A percentile compares a stretch with the other conserved stretches of the same genome.
Evolutionary conservation across 75 land plant species (phyloP).

Genomic region (Larix kaempferi): DNA sequence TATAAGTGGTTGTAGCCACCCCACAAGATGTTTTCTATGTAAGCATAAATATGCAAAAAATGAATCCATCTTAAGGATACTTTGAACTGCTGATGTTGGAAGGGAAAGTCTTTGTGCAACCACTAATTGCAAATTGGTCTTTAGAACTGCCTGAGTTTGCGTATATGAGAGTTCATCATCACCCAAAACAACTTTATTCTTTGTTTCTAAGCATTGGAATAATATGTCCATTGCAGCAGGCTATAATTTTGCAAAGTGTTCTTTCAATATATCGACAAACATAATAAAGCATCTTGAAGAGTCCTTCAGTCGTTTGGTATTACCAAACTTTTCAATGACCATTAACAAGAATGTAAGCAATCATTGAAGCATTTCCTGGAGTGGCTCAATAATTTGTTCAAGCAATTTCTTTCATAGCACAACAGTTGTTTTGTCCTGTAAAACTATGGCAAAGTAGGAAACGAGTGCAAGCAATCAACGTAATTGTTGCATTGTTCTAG

Average conservation of each 20-base stretch:
- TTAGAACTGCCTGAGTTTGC: constrained; percentile 65
- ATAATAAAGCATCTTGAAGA: constrained; percentile 71
- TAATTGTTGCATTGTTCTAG: constrained; percentile 49
- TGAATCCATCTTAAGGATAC: constrained; percentile 49
- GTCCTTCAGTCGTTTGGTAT: constrained; percentile 65
- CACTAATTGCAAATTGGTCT: constrained; percentile 73
- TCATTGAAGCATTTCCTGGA: constrained; percentile 59
- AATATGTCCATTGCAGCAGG: constrained; percentile 24
- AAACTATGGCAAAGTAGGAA: constrained; percentile 79
- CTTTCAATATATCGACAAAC: constrained; percentile 66
- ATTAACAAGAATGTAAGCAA: constrained; percentile 62
- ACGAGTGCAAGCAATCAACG: constrained; percentile 65
- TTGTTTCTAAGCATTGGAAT: constrained; percentile 25
- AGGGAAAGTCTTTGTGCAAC: constrained; percentile 63
- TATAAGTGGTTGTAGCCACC: too few relatives aligned
- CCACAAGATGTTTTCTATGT: constrained; percentile 80
- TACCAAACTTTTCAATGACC: constrained; percentile 60
- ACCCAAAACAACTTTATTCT: neutral
- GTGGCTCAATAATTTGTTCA: constrained; percentile 44
- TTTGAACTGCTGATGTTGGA: constrained; percentile 52
- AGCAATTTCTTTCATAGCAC: constrained; percentile 50
- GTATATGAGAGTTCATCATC: constrained; percentile 20
- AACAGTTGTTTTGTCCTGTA: constrained; percentile 68
- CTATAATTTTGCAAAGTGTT: constrained; percentile 11
- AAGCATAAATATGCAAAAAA: constrained; percentile 77